A percentile compares a stretch with the other conserved stretches of the same genome.
These are phyloP conservation scores for Gastrodia elata DNA, from an alignment of 106 monocot species.

Conservation along the genomic window DNA sequence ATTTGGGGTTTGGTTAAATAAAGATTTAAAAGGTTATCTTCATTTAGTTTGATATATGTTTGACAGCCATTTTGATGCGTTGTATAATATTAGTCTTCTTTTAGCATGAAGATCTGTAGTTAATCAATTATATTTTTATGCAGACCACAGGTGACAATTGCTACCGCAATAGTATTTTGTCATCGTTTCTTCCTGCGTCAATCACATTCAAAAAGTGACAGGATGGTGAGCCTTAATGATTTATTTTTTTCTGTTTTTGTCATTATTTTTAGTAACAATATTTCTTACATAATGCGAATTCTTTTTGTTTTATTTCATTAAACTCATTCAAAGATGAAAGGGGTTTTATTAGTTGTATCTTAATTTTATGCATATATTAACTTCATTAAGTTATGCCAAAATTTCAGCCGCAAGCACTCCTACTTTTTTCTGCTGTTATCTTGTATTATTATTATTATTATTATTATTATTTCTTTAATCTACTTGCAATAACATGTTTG, in stretches of 20 bases:
- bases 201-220: conserved; percentile 65
- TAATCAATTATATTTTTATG: conserved; percentile 1
- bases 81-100: neutral
- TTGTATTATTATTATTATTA: neutral
- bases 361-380: neutral
- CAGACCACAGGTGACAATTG: conserved; percentile 68
- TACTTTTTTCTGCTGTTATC: neutral
- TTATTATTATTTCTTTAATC: neutral
- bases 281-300: neutral
- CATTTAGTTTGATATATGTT: neutral
- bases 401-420: neutral
- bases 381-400: neutral
- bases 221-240: conserved; percentile 33
- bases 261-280: conserved; percentile 4
- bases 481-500: no score
- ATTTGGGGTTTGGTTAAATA: neutral
- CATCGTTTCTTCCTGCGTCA: conserved; percentile 82
- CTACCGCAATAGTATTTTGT: conserved; percentile 60
- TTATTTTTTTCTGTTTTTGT: neutral
- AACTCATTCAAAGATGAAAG: neutral
- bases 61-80: neutral
- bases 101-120: neutral
- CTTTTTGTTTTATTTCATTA: conserved; percentile 6
- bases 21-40: neutral
- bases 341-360: neutral